Percentiles rank a stretch among this genome's conserved stretches.
Conservation (phyloP, 176 grass and related monocot species). For the Zoysia pacifica region DNA sequence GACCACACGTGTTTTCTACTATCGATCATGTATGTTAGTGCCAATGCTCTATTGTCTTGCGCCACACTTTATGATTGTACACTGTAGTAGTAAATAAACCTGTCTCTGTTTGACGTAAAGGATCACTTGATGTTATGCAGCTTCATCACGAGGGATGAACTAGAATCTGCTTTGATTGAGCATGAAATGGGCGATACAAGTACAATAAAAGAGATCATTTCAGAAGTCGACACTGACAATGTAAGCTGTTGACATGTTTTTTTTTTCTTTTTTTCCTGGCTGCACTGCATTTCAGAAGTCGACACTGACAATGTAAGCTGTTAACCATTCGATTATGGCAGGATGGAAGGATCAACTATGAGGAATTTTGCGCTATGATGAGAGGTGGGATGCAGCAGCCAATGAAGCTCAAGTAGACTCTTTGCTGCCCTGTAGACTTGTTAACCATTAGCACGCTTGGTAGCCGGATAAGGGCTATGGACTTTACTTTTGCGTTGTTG, state of each 20-base stretch:
- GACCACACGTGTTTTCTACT: neutral
- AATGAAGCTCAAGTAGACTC: slow-evolving; percentile 63
- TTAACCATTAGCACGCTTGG: slow-evolving; percentile 28
- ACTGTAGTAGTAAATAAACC: slow-evolving; percentile 16
- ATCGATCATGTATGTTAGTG: neutral
- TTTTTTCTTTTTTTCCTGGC: neutral
- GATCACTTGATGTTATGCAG: slow-evolving; percentile 49
- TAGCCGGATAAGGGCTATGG: slow-evolving; percentile 36
- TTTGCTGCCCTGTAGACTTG: slow-evolving; percentile 31
- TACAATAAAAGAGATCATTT: slow-evolving; percentile 95
- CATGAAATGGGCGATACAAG: slow-evolving; percentile 85
- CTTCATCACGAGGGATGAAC: slow-evolving; percentile 94
- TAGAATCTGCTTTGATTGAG: slow-evolving; percentile 86
- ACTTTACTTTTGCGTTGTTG: neutral
- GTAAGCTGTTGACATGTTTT: slow-evolving; percentile 37
- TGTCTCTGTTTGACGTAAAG: slow-evolving; percentile 26
- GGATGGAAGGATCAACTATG: slow-evolving; percentile 98
- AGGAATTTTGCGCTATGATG: slow-evolving; percentile 99
- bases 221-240: slow-evolving; percentile 94
- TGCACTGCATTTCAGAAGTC: neutral
- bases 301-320: too few species aligned
- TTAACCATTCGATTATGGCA: slow-evolving; percentile 40
- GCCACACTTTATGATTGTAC: neutral
- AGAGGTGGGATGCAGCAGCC: slow-evolving; percentile 84
- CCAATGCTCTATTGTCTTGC: slow-evolving; percentile 19